Conservation (phyloP, 768 basidiomycete genomes). For the Leucosporidium yakuticum region DNA sequence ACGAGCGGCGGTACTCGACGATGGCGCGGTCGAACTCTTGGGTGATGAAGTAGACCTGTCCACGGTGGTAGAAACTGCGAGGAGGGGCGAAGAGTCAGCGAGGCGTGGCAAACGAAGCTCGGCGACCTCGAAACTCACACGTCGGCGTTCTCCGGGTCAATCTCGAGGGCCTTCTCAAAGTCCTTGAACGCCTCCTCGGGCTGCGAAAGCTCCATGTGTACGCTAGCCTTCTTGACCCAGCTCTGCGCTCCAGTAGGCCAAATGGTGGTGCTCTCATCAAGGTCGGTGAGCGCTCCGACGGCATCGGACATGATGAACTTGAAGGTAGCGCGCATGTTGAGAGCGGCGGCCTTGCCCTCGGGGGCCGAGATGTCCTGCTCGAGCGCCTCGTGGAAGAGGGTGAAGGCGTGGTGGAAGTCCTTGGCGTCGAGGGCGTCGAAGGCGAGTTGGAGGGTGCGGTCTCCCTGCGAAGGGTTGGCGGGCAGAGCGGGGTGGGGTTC, state of each 20-base stretch:
- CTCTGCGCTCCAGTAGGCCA: slow-evolving; percentile 70
- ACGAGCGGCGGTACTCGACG: slow-evolving; percentile 83
- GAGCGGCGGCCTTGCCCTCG: slow-evolving; percentile 59
- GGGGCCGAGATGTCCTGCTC: slow-evolving; percentile 77
- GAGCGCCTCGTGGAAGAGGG: slow-evolving; percentile 74
- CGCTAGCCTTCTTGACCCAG: slow-evolving; percentile 92
- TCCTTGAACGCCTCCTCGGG: slow-evolving; percentile 74
- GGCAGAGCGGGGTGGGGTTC: slow-evolving; percentile 66
- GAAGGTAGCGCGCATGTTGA: slow-evolving; percentile 93
- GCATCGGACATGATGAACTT: slow-evolving; percentile 87
- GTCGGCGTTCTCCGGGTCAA: slow-evolving; percentile 80
- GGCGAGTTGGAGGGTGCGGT: slow-evolving; percentile 71
- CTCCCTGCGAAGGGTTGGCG: slow-evolving; percentile 67
- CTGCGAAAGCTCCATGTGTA: slow-evolving; percentile 89
- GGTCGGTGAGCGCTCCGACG: slow-evolving; percentile 70
- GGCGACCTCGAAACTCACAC: slow-evolving; percentile 46
- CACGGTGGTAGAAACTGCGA: slow-evolving; percentile 80
- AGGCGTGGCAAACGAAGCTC: background rate
- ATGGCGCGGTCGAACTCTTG: slow-evolving; percentile 79
- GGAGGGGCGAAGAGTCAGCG: background rate
- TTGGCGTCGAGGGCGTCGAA: slow-evolving; percentile 75
- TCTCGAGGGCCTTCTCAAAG: slow-evolving; percentile 80
- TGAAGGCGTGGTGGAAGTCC: slow-evolving; percentile 74
- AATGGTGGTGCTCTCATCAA: slow-evolving; percentile 67
- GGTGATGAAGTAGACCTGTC: slow-evolving; percentile 96